phyloP scores from a whole-genome alignment of 2,329 filamentous ascomycete genomes.

The Calonectria pseudoreteaudii region DNA sequence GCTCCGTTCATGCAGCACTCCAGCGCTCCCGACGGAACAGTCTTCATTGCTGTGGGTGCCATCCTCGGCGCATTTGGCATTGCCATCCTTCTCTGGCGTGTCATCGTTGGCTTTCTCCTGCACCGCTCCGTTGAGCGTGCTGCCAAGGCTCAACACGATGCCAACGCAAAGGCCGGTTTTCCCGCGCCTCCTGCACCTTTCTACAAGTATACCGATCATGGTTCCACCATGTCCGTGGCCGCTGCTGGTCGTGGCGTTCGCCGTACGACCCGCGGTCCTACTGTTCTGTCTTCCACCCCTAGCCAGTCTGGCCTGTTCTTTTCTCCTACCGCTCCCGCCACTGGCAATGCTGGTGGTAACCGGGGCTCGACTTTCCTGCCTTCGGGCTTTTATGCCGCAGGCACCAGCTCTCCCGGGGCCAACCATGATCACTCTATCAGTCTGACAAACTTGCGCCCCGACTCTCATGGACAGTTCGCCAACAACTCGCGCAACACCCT shows the following conservation, averaged over 20 bases:
- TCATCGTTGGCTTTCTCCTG: constrained; percentile 87
- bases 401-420: constrained; percentile 62
- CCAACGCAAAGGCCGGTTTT: constrained; percentile 77
- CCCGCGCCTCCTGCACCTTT: constrained; percentile 68
- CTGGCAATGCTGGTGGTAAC: constrained; percentile 66
- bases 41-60: constrained; percentile 95
- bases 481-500: constrained; percentile 55
- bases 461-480: constrained; percentile 63
- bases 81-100: constrained; percentile 89
- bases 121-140: constrained; percentile 91
- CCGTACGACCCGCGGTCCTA: constrained; percentile 63
- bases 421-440: constrained; percentile 67
- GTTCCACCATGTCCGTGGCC: constrained; percentile 63
- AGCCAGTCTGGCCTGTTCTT: constrained; percentile 87
- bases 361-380: constrained; percentile 87
- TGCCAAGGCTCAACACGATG: constrained; percentile 77
- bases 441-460: constrained; percentile 70
- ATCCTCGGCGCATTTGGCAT: constrained; percentile 86
- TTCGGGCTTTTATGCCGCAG: constrained; percentile 89
- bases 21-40: constrained; percentile 86
- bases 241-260: constrained; percentile 63
- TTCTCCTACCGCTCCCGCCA: constrained; percentile 84
- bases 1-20: constrained; percentile 95
- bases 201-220: constrained; percentile 73
- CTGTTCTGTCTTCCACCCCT: constrained; percentile 64